Percentiles rank a stretch among this genome's conserved stretches.
phyloP scores from a whole-genome alignment of 371 early-diverging fungal species.

The Cladochytrium tenue region DNA sequence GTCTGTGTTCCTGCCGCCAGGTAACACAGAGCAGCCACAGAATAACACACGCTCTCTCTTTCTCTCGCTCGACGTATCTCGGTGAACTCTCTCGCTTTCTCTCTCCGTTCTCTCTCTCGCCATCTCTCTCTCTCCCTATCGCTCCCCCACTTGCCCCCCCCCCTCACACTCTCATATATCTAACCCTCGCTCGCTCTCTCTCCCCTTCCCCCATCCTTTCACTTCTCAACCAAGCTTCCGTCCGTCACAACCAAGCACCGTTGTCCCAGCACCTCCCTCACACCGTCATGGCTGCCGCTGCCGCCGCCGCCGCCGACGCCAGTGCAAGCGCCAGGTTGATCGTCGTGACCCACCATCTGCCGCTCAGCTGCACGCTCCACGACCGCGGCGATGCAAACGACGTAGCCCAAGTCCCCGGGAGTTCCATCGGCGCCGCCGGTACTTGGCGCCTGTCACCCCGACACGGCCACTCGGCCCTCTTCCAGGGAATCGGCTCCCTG shows the following conservation, averaged over 20 bases:
- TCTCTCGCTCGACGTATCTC: too few relatives aligned
- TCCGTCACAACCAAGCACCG: background rate
- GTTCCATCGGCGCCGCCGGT: background rate
- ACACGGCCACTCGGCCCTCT: constrained; percentile 76
- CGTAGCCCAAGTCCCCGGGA: too few relatives aligned
- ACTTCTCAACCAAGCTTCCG: background rate
- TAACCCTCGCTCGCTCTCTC: background rate
- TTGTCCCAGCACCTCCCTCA: background rate
- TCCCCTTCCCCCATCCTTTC: background rate
- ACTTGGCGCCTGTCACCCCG: constrained; percentile 41
- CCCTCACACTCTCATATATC: background rate
- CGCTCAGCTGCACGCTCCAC: constrained; percentile 16
- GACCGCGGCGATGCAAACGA: background rate
- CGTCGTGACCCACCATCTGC: constrained; percentile 35
- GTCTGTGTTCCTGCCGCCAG: too few relatives aligned
- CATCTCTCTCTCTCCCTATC: background rate
- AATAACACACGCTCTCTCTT: too few relatives aligned
- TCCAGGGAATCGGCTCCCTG: constrained; percentile 71
- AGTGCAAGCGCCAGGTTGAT: constrained; percentile 7
- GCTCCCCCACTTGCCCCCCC: background rate
- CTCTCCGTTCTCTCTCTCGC: too few relatives aligned
- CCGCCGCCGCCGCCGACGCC: background rate
- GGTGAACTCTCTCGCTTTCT: too few relatives aligned
- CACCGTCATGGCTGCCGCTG: background rate
- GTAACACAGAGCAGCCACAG: too few relatives aligned